Conservation (phyloP, 441 rosid species). For the Adansonia madagascariensis region DNA sequence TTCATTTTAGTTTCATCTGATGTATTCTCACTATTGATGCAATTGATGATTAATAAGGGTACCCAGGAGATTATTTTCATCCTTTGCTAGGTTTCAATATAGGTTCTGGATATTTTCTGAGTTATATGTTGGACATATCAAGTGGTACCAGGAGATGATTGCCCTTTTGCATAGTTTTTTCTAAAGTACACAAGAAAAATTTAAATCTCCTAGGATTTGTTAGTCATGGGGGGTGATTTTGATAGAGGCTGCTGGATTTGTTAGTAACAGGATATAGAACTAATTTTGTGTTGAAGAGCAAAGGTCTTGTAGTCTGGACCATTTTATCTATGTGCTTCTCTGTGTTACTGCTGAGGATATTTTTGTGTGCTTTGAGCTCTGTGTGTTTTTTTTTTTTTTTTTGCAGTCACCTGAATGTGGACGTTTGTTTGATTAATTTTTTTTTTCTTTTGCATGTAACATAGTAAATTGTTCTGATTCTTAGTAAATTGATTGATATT, state of each 20-base stretch:
- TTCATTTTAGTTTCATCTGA: not conserved
- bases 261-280: not conserved
- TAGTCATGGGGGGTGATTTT: not conserved
- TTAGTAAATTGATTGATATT: not conserved
- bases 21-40: not conserved
- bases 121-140: not conserved
- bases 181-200: not conserved
- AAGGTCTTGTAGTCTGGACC: not conserved
- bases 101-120: not conserved
- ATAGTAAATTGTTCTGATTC: not conserved
- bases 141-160: not conserved
- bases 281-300: not conserved
- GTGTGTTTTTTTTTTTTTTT: not conserved
- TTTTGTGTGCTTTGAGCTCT: not conserved
- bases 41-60: not conserved
- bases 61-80: not conserved
- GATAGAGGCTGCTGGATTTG: not conserved
- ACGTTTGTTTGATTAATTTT: not conserved
- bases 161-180: not conserved
- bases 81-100: not conserved
- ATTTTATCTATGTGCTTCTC: not conserved
- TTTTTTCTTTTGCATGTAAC: conserved; percentile 8
- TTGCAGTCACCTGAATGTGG: not conserved
- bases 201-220: not conserved
- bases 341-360: not conserved